phyloP scores from a whole-genome alignment of 192 early-diverging fungal species.

The Ambispora gerdemannii region DNA sequence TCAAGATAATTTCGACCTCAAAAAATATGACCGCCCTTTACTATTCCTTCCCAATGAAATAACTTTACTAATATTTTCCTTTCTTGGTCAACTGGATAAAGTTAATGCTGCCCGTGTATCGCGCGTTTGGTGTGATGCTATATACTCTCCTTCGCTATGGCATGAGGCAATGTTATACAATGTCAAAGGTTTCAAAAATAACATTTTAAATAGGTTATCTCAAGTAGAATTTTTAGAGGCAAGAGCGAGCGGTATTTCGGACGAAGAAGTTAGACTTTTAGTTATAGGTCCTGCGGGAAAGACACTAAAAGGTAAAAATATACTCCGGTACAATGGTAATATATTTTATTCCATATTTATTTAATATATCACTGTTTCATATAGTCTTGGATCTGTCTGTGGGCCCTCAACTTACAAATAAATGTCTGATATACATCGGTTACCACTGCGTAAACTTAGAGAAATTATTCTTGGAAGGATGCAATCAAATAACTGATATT shows the following conservation, averaged over 20 bases:
- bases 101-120: slow-evolving; percentile 5
- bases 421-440: neutral
- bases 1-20: no score
- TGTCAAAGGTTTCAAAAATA: neutral
- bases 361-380: neutral
- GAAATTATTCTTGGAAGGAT: slow-evolving; percentile 19
- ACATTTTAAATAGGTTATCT: neutral
- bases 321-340: neutral
- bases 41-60: slow-evolving; percentile 18
- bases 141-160: slow-evolving; percentile 1
- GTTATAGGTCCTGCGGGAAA: neutral
- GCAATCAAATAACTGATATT: slow-evolving; percentile 6
- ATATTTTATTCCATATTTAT: neutral
- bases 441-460: neutral
- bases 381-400: slow-evolving; percentile 23
- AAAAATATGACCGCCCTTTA: neutral
- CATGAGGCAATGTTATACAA: slow-evolving; percentile 4
- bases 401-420: neutral
- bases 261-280: slow-evolving; percentile 1
- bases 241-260: neutral
- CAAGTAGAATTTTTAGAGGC: neutral
- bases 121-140: neutral
- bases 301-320: slow-evolving; percentile 14
- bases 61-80: neutral
- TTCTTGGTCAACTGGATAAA: neutral